phyloP scores from a whole-genome alignment of 352 stramenopile species.

The Globisporangium iwayamae region DNA sequence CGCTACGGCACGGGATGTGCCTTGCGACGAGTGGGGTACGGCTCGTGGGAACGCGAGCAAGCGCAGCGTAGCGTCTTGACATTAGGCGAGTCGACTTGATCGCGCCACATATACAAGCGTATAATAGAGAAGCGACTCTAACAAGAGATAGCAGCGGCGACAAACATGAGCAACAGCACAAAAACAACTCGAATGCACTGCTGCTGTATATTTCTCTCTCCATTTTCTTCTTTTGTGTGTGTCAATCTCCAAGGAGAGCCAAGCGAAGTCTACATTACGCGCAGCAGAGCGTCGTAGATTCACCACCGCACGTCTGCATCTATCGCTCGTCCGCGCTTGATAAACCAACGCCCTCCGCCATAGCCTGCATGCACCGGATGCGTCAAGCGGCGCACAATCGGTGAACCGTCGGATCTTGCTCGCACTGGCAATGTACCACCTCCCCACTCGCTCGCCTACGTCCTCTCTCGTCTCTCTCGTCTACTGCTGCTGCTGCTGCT shows the following conservation, averaged over 20 bases:
- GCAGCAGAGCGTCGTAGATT: not conserved
- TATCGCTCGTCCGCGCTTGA: not conserved
- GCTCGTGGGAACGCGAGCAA: too few relatives aligned
- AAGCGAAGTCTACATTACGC: not conserved
- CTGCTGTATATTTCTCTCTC: not conserved
- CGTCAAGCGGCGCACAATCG: not conserved
- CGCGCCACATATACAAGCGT: not conserved
- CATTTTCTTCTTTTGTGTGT: conserved; percentile 5
- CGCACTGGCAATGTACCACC: not conserved
- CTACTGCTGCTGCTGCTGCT: conserved; percentile 57
- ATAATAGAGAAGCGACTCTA: not conserved
- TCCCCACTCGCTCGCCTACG: not conserved
- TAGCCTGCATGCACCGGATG: not conserved
- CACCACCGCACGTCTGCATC: not conserved
- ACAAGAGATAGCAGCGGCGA: not conserved
- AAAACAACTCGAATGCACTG: not conserved
- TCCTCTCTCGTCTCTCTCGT: conserved; percentile 19
- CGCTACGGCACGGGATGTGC: not conserved
- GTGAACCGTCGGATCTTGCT: conserved; percentile 3
- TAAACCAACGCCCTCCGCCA: not conserved
- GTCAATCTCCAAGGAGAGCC: not conserved
- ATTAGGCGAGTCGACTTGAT: too few relatives aligned
- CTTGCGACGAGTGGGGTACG: too few relatives aligned
- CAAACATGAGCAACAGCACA: not conserved
- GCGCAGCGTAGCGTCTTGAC: too few relatives aligned